These are phyloP conservation scores for Paradendryphiella salina DNA, from an alignment of 2,329 filamentous ascomycete species.

Conservation along the genomic window DNA sequence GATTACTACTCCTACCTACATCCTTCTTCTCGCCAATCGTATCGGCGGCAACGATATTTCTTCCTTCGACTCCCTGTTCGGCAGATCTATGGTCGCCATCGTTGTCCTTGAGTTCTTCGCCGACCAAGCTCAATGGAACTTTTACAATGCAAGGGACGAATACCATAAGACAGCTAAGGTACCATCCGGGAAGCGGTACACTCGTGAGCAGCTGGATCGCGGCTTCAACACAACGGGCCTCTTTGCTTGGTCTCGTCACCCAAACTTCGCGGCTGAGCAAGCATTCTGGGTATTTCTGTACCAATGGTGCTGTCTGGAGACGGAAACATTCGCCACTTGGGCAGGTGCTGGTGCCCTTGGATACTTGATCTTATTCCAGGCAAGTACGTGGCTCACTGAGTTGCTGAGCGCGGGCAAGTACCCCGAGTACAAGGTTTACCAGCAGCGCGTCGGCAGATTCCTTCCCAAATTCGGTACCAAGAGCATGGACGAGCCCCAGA, in stretches of 20 bases:
- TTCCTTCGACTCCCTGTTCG: constrained; percentile 61
- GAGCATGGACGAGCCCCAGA: constrained; percentile 36
- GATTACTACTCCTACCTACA: constrained; percentile 80
- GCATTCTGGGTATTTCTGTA: constrained; percentile 86
- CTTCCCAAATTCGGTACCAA: constrained; percentile 61
- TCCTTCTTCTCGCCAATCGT: constrained; percentile 73
- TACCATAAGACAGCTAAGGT: constrained; percentile 76
- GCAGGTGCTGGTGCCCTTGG: constrained; percentile 68
- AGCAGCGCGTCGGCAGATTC: constrained; percentile 80
- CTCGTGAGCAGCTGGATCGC: constrained; percentile 77
- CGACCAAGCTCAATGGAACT: constrained; percentile 92
- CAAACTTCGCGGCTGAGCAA: constrained; percentile 94
- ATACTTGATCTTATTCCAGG: constrained; percentile 83
- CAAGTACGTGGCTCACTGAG: constrained; percentile 87
- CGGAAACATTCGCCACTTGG: constrained; percentile 76
- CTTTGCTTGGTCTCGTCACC: constrained; percentile 87
- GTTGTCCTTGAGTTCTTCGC: constrained; percentile 75
- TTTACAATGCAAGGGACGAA: constrained; percentile 75
- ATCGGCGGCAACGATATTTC: constrained; percentile 57
- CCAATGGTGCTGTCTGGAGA: constrained; percentile 80
- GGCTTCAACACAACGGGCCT: constrained; percentile 85
- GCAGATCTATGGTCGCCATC: constrained; percentile 59
- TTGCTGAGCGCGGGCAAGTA: constrained; percentile 80
- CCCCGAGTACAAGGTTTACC: constrained; percentile 82
- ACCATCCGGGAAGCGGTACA: constrained; percentile 63